These are phyloP conservation scores for Trapa bicornis DNA, from an alignment of 345 rosid species.

Conservation along the genomic window DNA sequence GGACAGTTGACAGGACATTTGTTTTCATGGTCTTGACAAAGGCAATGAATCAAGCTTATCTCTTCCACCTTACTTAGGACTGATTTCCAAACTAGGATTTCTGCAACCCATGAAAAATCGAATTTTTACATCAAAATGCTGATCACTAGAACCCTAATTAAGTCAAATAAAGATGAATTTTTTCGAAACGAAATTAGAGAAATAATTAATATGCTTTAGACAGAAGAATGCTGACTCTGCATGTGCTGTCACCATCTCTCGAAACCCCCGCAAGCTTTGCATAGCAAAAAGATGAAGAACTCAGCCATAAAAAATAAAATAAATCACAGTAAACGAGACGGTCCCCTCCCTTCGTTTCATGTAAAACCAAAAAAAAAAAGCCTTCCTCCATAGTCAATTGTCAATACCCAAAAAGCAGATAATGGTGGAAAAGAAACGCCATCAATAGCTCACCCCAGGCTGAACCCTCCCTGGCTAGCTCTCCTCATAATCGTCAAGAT, in stretches of 20 bases:
- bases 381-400: conserved; percentile 1
- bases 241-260: conserved; percentile 11
- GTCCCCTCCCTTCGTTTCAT: conserved; percentile 5
- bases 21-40: too few species aligned
- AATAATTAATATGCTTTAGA: not conserved
- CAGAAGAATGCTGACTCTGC: conserved; percentile 5
- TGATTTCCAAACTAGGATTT: too few species aligned
- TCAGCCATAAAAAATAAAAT: not conserved
- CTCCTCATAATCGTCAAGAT: not conserved
- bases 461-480: too few species aligned
- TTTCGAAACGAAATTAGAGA: too few species aligned
- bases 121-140: too few species aligned
- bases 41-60: too few species aligned
- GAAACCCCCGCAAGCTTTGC: conserved; percentile 12
- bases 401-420: conserved; percentile 1
- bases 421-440: not conserved
- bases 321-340: conserved; percentile 9
- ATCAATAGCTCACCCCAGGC: too few species aligned
- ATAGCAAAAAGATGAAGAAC: conserved; percentile 1
- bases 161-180: too few species aligned
- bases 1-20: too few species aligned
- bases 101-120: too few species aligned
- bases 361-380: conserved; percentile 3
- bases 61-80: too few species aligned
- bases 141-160: too few species aligned